Base-by-base conservation (phyloP, 2,329 filamentous ascomycete genomes). In the Penicillium sp. region DNA sequence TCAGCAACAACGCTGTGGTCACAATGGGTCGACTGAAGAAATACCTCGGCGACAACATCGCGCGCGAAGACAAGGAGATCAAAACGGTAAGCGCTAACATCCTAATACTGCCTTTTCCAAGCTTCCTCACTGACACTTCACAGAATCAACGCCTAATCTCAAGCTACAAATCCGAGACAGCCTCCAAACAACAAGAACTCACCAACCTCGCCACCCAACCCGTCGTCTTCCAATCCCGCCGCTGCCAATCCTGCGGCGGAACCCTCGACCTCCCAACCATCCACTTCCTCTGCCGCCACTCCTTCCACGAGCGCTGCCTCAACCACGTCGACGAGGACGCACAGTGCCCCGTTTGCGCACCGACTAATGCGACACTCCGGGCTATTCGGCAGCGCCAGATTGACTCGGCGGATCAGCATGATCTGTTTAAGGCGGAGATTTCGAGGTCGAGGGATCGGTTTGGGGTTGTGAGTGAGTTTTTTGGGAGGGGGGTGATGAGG, bases 11-110 rank as follows among this genome's bases (percentile, higher is more conserved):
- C 66, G 85, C 88, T 6, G 91, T 97, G 2, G 94, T 96, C 0
- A 98, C 92, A 0, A 97, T 99, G 91, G 95, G 94, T 52, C 92
- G 98, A 84, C 89, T 99, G 62, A 98, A 97, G 77, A 87, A 88
- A 6, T 99, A 99, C 75, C 86, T 99, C 2, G 87, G 90, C 63
- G 87, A 90, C 51, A 96, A 93, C 9, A 96, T 99, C 63, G 88
- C 91, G 66, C 87, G 91, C 52, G 95, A 99, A 77, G 86, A 92
- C 27, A 88, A 87, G 60, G 93, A 97, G 69, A 97, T 99, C 10
- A 52, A 52, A 33, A 52, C 50, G 11, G 60, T 86, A 84, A 14
- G 81, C 79, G n/a, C 79, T 80, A 67, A 27, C 24, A 3, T 18
- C 18, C 37, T 31, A 27, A 35, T 36, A 13, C 55, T 55, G 22